A percentile compares a stretch with the other conserved stretches of the same genome.
Conservation (phyloP, 495 filamentous ascomycete species). For the Ramalina intermedia region DNA sequence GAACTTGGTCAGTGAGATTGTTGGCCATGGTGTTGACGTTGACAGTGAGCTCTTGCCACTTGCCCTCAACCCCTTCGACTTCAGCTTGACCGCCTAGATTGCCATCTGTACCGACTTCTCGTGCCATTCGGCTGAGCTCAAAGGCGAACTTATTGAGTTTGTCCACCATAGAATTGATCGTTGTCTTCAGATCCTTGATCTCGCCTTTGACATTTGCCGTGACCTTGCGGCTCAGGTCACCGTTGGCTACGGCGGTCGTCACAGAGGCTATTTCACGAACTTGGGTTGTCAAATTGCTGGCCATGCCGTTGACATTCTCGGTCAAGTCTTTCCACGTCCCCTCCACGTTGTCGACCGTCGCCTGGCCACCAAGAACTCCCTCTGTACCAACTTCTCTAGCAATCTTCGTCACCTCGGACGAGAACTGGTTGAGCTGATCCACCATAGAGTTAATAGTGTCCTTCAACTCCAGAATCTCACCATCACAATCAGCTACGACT, state of each 20-base stretch:
- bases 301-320: constrained; percentile 98
- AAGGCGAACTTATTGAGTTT: constrained; percentile 91
- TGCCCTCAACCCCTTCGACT: constrained; percentile 95
- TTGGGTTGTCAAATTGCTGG: constrained; percentile 95
- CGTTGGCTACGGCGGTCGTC: constrained; percentile 88
- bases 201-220: constrained; percentile 92
- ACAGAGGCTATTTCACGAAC: constrained; percentile 97
- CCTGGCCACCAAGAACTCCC: constrained; percentile 87
- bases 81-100: constrained; percentile 91
- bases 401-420: constrained; percentile 94
- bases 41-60: constrained; percentile 97
- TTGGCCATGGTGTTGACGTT: constrained; percentile 83
- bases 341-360: constrained; percentile 92
- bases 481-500: constrained; percentile 91
- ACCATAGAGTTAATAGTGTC: constrained; percentile 99
- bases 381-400: constrained; percentile 95
- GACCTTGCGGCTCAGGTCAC: constrained; percentile 91
- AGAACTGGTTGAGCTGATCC: constrained; percentile 91
- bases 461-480: constrained; percentile 90
- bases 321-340: constrained; percentile 96
- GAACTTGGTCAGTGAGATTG: constrained; percentile 89
- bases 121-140: constrained; percentile 96
- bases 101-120: constrained; percentile 96
- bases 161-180: constrained; percentile 99
- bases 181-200: constrained; percentile 88